Evolutionary conservation across 2,329 filamentous ascomycete species (phyloP).

Genomic region (Aspergillus ochraceus): DNA sequence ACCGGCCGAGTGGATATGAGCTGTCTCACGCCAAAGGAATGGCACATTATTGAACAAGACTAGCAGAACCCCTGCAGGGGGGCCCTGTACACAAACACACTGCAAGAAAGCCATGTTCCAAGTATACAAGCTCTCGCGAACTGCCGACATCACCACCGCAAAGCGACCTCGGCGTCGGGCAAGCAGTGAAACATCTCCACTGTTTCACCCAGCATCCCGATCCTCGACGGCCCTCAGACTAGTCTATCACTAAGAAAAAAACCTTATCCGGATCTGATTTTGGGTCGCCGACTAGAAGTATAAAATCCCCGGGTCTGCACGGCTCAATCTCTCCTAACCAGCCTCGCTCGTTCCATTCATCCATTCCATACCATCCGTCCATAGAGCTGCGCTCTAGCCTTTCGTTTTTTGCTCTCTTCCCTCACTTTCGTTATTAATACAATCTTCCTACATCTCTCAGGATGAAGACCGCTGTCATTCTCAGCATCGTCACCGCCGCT

Average conservation of each 20-base stretch:
- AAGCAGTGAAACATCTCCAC: not conserved
- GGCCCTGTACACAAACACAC: not conserved
- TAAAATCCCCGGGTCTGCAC: not conserved
- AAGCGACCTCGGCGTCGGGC: too few species aligned
- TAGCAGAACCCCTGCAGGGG: not conserved
- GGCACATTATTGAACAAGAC: not conserved
- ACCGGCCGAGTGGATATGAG: not conserved
- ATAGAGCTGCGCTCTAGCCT: conserved; percentile 5
- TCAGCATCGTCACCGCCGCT: conserved; percentile 22
- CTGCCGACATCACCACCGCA: not conserved
- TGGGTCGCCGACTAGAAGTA: not conserved
- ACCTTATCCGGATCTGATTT: not conserved
- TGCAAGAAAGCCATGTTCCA: not conserved
- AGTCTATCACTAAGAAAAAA: not conserved
- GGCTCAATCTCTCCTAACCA: not conserved
- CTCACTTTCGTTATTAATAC: not conserved
- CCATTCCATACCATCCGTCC: not conserved
- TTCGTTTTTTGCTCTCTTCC: conserved; percentile 3
- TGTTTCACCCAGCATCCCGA: not conserved
- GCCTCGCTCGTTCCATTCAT: not conserved
- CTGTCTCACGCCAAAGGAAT: not conserved
- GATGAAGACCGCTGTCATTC: conserved; percentile 26
- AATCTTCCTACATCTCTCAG: not conserved
- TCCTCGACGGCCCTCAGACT: not conserved
- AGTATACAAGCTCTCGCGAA: not conserved